Evolutionary conservation across 352 stramenopile genomes (phyloP), one percentile per base, ranked within the genome.

Genomic region (Phytophthora nicotianae): DNA sequence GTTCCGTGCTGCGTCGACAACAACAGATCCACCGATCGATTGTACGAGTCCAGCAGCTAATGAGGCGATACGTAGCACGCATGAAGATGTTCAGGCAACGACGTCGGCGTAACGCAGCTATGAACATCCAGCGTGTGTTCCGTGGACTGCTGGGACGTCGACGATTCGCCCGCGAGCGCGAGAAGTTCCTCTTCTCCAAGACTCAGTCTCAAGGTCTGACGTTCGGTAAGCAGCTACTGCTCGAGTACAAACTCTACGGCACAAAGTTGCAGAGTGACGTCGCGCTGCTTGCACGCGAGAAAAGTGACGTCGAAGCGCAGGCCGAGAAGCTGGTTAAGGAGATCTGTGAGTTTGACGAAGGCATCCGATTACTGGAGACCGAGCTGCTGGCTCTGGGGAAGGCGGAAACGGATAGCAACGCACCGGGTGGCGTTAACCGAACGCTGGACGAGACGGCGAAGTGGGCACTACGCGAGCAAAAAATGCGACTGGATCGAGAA

Each of bases 241-340:
- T 98, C 14, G 93, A 98, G 78, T 97, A 98, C 84, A 98, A 98
- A 67, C 76, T 98, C 7, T 90, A 97, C 58, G 95, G 89, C 8
- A 98, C 93, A 26, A 93, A 96, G 56, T 75, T 99, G 19, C 94
- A 99, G 67, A 97, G 85, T 35, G 95, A 99, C 62, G 86, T 98
- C 0, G 85, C 88, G 29, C 53, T 98, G 47, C 80, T 99, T 3
- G 88, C 86, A 5, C 69, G 89, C 19, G 92, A 97, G 52, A 98
- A 98, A 55, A 64, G 82, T 3, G 81, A 89, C 32, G 79, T 93
- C 17, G 95, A 98, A 67, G 86, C 89, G 33, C 72, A 92, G 21
- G 91, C 97, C 14, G 90, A 98, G 49, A 74, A 80, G 11, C 68
- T 98, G 19, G 74, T 98, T 21, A 80, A 86, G 53, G 95, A 99